Conservation (phyloP, 805 yeast species). For the Saccharomycopsis sp. region DNA sequence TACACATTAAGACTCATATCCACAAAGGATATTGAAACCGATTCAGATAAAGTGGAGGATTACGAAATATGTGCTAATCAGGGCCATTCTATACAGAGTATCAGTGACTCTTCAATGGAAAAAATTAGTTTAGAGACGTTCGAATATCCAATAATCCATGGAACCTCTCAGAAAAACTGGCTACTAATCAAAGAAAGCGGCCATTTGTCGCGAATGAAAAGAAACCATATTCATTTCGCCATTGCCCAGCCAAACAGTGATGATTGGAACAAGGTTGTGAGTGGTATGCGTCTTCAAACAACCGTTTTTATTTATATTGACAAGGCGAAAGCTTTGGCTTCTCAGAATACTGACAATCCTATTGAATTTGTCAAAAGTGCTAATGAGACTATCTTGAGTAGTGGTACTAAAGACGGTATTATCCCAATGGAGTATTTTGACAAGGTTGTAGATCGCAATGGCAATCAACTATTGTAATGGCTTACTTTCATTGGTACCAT, state of each 20-base stretch:
- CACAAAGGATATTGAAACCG: slow-evolving; percentile 4
- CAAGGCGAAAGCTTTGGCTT: slow-evolving; percentile 36
- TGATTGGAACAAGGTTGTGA: slow-evolving; percentile 37
- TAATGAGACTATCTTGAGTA: slow-evolving; percentile 69
- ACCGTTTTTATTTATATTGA: slow-evolving; percentile 60
- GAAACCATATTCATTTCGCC: slow-evolving; percentile 88
- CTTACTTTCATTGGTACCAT: too few species aligned
- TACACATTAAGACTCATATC: slow-evolving; percentile 41
- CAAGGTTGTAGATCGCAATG: slow-evolving; percentile 30
- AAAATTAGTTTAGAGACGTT: slow-evolving; percentile 31
- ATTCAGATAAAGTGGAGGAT: slow-evolving; percentile 5
- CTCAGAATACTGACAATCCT: slow-evolving; percentile 31
- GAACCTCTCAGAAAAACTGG: slow-evolving; percentile 54
- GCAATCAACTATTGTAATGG: not conserved
- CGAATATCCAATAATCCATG: slow-evolving; percentile 65
- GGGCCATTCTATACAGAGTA: slow-evolving; percentile 67
- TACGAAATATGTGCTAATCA: slow-evolving; percentile 77
- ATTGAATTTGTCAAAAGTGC: slow-evolving; percentile 53
- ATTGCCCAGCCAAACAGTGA: slow-evolving; percentile 37
- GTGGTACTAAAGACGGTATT: slow-evolving; percentile 52
- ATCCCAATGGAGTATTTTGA: slow-evolving; percentile 40
- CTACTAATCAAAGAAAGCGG: slow-evolving; percentile 41
- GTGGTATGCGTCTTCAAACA: slow-evolving; percentile 64
- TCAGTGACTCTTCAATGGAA: slow-evolving; percentile 37
- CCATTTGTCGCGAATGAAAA: slow-evolving; percentile 59